Conservation (phyloP, 148 eudicot species). For the Chenopodium quinoa region DNA sequence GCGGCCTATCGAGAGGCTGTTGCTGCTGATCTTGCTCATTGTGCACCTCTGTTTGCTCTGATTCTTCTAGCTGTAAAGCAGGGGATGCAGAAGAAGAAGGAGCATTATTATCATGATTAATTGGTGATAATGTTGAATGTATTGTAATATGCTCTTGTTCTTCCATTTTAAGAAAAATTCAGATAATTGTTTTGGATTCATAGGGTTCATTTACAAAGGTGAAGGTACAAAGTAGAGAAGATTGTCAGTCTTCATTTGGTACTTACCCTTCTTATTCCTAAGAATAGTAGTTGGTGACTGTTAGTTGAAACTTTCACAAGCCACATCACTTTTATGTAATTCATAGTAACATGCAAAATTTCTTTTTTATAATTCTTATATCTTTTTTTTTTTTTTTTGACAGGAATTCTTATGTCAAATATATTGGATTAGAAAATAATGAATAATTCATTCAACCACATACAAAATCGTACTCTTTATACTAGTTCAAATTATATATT, state of each 20-base stretch:
- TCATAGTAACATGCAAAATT: neutral
- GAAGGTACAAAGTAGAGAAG: neutral
- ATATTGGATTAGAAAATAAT: too few species aligned
- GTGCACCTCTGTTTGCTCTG: slow-evolving; percentile 27
- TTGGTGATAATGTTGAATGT: neutral
- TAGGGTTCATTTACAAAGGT: neutral
- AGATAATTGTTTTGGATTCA: neutral
- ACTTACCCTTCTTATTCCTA: slow-evolving; percentile 17
- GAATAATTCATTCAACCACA: too few species aligned
- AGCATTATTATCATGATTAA: slow-evolving; percentile 1
- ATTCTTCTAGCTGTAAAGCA: slow-evolving; percentile 28
- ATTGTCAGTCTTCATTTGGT: neutral
- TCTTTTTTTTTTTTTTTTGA: too few species aligned
- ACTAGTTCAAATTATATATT: too few species aligned
- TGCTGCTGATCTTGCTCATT: slow-evolving; percentile 18
- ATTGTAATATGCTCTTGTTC: slow-evolving; percentile 11
- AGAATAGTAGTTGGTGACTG: slow-evolving; percentile 33
- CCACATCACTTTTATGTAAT: neutral
- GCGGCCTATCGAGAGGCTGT: slow-evolving; percentile 6
- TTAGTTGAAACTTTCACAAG: slow-evolving; percentile 20
- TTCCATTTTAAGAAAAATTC: slow-evolving; percentile 30
- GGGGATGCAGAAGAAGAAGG: slow-evolving; percentile 18
- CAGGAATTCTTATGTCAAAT: too few species aligned
- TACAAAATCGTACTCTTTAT: too few species aligned
- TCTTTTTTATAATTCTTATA: too few species aligned